Base-by-base conservation (phyloP, 805 yeast genomes). In the Lipomyces sp. region DNA sequence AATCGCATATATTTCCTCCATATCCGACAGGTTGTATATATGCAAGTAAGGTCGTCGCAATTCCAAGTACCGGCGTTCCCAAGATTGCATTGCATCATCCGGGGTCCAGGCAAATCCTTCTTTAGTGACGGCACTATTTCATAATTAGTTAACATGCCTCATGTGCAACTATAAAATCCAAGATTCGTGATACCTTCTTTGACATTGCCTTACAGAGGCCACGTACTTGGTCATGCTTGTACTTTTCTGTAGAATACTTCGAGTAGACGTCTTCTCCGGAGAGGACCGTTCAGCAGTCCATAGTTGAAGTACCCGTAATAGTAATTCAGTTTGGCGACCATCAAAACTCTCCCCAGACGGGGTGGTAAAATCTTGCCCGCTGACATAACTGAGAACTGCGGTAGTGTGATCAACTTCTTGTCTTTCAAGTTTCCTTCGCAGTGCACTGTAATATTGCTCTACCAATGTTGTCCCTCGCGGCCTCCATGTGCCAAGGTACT, bases 1-100 rank as follows among this genome's bases (percentile, higher is more conserved):
- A 29, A 54, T 52, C 4, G 53, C 56, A 21, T 34, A 28, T 3
- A 47, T 14, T n/a, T 47, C 53, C 21, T 51, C 53, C 46, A 39
- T 41, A 19, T 38, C 51, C 2, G 45, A 22, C 6, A 24, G 41
- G 16, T 10, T 29, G 39, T 52, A 47, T 4, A 54, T 41, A 26
- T 54, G 51, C 34, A 54, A 33, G 35, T 47, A 51, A 18, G 58
- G 57, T 39, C 58, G 57, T 7, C 58, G 53, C 11, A 54, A 49
- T 28, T 54, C 58, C 14, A 52, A 32, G 32, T 45, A 43, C 23
- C 57, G 47, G 4, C 49, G 49, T 6, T 31, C 44, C 58, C 58
- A 54, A 4, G 48, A 16, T 26, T 45, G 53, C 56, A 53, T 54
- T 4, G 45, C 47, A 23, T 41, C 47, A 39, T 53, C 53, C 14